Percentiles rank a stretch among this genome's conserved stretches.
Conservation (phyloP, 2,329 filamentous ascomycete genomes). For the Cytospora schulzeri region DNA sequence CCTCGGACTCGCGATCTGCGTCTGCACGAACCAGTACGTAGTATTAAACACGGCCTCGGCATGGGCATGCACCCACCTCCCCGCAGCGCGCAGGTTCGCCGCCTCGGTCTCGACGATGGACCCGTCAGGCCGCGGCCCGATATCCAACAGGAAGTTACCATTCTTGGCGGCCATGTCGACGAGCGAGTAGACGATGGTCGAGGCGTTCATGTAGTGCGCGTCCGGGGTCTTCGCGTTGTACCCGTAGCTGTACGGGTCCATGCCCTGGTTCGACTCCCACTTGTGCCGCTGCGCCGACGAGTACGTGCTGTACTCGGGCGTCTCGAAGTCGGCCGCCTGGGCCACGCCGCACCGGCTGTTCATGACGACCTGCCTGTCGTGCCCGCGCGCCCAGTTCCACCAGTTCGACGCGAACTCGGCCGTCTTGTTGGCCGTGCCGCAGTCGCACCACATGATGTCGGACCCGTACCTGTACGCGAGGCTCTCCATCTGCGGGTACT, state of each 20-base stretch:
- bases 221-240: conserved; percentile 58
- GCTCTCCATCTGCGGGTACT: conserved; percentile 50
- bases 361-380: conserved; percentile 53
- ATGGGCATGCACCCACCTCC: conserved; percentile 55
- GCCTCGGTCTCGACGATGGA: conserved; percentile 53
- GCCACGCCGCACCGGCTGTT: conserved; percentile 60
- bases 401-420: conserved; percentile 44
- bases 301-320: conserved; percentile 59
- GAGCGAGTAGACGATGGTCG: conserved; percentile 48
- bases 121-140: conserved; percentile 59
- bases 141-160: conserved; percentile 58
- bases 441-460: conserved; percentile 55
- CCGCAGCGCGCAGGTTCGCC: conserved; percentile 51
- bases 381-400: conserved; percentile 42
- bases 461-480: conserved; percentile 46
- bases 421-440: conserved; percentile 46
- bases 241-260: conserved; percentile 63
- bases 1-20: conserved; percentile 38
- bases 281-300: conserved; percentile 53
- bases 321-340: conserved; percentile 57
- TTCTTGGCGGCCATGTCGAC: conserved; percentile 58
- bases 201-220: conserved; percentile 54
- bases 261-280: conserved; percentile 62
- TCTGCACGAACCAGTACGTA: conserved; percentile 52
- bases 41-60: conserved; percentile 61